Percentiles rank a stretch among this genome's conserved stretches.
Evolutionary conservation across 768 basidiomycete species (phyloP).

Genomic region (Leccinellum rugosiceps): DNA sequence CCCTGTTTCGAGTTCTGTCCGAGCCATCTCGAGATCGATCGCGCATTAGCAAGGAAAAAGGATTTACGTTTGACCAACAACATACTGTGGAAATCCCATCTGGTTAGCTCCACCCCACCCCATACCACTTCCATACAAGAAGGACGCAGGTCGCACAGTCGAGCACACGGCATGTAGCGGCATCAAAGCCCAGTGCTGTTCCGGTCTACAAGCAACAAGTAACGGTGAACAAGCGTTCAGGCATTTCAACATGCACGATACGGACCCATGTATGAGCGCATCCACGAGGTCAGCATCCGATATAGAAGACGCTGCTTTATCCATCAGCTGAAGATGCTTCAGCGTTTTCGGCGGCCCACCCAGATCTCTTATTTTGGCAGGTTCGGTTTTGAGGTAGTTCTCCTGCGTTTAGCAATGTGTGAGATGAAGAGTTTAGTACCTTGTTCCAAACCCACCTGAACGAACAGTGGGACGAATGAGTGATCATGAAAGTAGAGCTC

Average conservation of each 20-base stretch:
- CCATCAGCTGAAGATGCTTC: conserved; percentile 78
- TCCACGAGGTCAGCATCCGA: conserved; percentile 96
- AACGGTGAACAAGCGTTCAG: background rate
- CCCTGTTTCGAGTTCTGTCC: conserved; percentile 94
- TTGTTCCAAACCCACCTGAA: conserved; percentile 57
- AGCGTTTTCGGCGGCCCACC: conserved; percentile 63
- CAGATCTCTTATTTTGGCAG: conserved; percentile 53
- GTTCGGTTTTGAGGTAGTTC: conserved; percentile 88
- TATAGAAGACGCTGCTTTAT: conserved; percentile 85
- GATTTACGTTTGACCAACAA: conserved; percentile 7
- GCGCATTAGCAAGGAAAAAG: background rate
- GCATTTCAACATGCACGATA: background rate
- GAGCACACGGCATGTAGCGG: conserved; percentile 91
- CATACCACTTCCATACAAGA: conserved; percentile 68
- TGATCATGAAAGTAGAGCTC: conserved; percentile 97
- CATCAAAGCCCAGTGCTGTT: conserved; percentile 96
- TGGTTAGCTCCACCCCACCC: conserved; percentile 65
- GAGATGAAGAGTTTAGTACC: background rate
- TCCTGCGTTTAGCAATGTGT: conserved; percentile 54
- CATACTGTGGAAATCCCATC: conserved; percentile 83
- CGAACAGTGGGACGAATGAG: conserved; percentile 90
- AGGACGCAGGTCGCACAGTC: conserved; percentile 82
- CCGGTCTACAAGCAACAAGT: conserved; percentile 49
- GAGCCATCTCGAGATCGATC: conserved; percentile 67
- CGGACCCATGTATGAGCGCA: conserved; percentile 86